phyloP scores from a whole-genome alignment of 768 basidiomycete species.

The Pholiota conissans region DNA sequence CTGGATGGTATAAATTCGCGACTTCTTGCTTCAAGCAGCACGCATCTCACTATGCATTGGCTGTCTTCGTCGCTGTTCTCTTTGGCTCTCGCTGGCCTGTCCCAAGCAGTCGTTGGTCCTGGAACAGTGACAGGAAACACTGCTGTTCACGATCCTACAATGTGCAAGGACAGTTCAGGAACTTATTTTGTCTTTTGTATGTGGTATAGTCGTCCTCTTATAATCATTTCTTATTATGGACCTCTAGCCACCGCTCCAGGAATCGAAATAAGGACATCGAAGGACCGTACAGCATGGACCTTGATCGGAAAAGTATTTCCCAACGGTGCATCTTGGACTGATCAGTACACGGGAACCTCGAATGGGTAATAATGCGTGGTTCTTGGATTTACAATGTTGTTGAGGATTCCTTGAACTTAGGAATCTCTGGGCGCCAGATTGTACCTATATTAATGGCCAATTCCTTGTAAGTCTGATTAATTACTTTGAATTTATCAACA shows the following conservation, averaged over 20 bases:
- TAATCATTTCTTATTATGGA: neutral
- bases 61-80: slow-evolving; percentile 26
- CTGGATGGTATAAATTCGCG: neutral
- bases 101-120: slow-evolving; percentile 29
- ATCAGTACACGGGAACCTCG: slow-evolving; percentile 44
- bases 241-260: slow-evolving; percentile 42
- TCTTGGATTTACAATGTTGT: neutral
- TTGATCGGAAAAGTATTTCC: slow-evolving; percentile 47
- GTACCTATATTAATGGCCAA: slow-evolving; percentile 29
- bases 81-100: slow-evolving; percentile 19
- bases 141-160: slow-evolving; percentile 46
- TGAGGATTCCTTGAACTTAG: slow-evolving; percentile 16
- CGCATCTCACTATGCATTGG: neutral
- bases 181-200: slow-evolving; percentile 50
- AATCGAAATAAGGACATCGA: slow-evolving; percentile 49
- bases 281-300: slow-evolving; percentile 48
- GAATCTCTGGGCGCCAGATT: slow-evolving; percentile 40
- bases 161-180: slow-evolving; percentile 49
- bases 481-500: neutral
- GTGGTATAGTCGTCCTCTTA: slow-evolving; percentile 13
- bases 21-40: neutral
- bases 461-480: slow-evolving; percentile 19
- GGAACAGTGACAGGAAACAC: slow-evolving; percentile 40
- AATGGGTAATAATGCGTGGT: slow-evolving; percentile 36
- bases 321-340: slow-evolving; percentile 50